Evolutionary conservation across 495 filamentous ascomycete species (phyloP), one percentile per base, ranked within the genome.

Genomic region (Aspergillus carlsbadensis): DNA sequence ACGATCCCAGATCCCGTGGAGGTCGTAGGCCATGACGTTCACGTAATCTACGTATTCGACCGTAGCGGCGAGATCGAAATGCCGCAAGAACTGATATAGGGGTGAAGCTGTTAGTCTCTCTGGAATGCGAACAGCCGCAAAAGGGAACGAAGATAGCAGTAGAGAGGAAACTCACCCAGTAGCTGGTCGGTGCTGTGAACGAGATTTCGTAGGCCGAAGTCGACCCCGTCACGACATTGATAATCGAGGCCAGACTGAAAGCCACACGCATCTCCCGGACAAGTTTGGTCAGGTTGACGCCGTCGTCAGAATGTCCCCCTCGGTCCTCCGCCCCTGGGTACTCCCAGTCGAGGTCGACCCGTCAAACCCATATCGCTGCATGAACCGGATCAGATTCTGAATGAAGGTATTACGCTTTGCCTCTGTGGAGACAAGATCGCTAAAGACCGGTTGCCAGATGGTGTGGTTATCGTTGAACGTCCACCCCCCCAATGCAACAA

Each of bases 1-100:
- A 3, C 13, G 2, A 21, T 63, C 60, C 60, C 56, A 63, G 10
- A 33, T 29, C 6, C 63, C 63, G 47, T 47, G 47, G 3, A 50
- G 15, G 58, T 81, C 78, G 51, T 84, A 84, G 6, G 17, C 59
- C 82, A 86, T 86, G 29, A 84, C 1, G 46, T 84, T 85, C 46
- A 81, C 63, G 61, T 66, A 85, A 56, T 81, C 75, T 2, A 78
- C 66, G 26, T 65, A 14, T 77, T 3, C 74, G 65, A 26, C 65
- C 3, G 33, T 42, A 1, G 63, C 18, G 79, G 49, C 47, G 79
- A 83, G 8, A 14, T 57, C 54, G 37, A 57, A 57, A 6, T 37
- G 17, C 1, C 46, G 54, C 6, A 57, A n/a, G 50, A 51, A 57
- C n/a, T n/a, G 26, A 29, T 29, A 29, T 8, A 4, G 3, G 3